Conservation (phyloP, 2,329 filamentous ascomycete genomes). For the Beauveria medogensis region DNA sequence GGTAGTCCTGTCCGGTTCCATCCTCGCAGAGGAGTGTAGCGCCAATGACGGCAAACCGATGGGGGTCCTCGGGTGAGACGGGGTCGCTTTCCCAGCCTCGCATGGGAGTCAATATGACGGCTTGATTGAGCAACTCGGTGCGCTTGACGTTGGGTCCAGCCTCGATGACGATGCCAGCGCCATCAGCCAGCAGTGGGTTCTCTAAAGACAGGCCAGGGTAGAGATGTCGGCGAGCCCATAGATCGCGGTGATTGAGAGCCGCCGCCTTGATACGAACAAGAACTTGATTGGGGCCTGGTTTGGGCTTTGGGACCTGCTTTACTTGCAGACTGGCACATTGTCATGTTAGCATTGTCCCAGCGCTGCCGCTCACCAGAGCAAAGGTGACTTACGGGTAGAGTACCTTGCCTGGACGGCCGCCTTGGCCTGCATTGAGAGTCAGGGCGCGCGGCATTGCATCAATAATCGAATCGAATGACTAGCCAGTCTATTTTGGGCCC, state of each 20-base stretch:
- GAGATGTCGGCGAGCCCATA: conserved; percentile 86
- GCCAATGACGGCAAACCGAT: conserved; percentile 57
- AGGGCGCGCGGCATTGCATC: conserved; percentile 45
- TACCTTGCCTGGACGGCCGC: conserved; percentile 72
- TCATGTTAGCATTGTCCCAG: not conserved
- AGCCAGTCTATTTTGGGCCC: no score
- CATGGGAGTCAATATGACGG: conserved; percentile 71
- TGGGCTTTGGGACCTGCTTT: conserved; percentile 53
- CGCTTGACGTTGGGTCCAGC: conserved; percentile 42
- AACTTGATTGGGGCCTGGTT: conserved; percentile 58
- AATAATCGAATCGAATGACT: not conserved
- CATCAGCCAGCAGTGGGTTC: conserved; percentile 74
- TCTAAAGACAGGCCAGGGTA: conserved; percentile 81
- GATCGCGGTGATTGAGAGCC: conserved; percentile 88
- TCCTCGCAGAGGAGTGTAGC: conserved; percentile 50
- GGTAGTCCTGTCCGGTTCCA: conserved; percentile 69
- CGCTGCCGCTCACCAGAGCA: not conserved
- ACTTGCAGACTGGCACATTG: conserved; percentile 42
- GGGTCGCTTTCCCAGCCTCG: conserved; percentile 67
- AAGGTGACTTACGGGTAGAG: conserved; percentile 60
- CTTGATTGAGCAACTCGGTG: conserved; percentile 45
- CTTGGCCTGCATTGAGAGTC: conserved; percentile 60
- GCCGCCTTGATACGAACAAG: conserved; percentile 69
- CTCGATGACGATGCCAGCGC: conserved; percentile 63
- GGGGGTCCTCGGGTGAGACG: conserved; percentile 61